phyloP scores from a whole-genome alignment of 371 early-diverging fungal genomes.

The Mucor racemosus region DNA sequence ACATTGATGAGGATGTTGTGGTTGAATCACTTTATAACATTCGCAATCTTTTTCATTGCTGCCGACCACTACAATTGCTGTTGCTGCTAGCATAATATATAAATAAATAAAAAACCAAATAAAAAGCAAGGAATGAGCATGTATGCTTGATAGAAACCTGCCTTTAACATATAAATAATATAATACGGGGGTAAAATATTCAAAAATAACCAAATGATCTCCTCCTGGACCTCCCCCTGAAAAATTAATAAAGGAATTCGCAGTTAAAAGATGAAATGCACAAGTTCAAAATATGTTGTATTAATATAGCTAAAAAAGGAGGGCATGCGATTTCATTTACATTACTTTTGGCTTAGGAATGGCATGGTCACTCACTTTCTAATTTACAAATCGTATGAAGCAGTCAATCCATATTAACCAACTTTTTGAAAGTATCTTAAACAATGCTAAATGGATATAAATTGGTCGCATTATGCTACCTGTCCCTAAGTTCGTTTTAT shows the following conservation, averaged over 20 bases:
- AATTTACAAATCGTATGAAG: too few species aligned
- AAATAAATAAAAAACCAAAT: background rate
- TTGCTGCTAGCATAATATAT: background rate
- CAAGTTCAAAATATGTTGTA: too few species aligned
- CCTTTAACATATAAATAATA: background rate
- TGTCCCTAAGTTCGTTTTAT: too few species aligned
- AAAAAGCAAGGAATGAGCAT: background rate
- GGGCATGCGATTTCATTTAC: too few species aligned
- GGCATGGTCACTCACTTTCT: background rate
- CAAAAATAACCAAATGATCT: background rate
- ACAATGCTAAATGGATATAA: too few species aligned
- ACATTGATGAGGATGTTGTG: conserved; percentile 10
- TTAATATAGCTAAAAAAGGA: too few species aligned
- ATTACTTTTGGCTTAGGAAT: background rate
- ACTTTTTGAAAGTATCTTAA: too few species aligned
- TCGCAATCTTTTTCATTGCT: background rate
- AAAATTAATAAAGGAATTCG: too few species aligned
- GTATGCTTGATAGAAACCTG: background rate
- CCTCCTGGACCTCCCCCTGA: too few species aligned
- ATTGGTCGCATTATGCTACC: too few species aligned
- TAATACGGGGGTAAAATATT: background rate
- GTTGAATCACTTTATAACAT: background rate
- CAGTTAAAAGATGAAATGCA: too few species aligned
- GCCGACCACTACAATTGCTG: background rate
- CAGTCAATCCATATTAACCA: too few species aligned